Conservation (phyloP, 768 basidiomycete genomes). For the Boletus rufocinnamomeus region DNA sequence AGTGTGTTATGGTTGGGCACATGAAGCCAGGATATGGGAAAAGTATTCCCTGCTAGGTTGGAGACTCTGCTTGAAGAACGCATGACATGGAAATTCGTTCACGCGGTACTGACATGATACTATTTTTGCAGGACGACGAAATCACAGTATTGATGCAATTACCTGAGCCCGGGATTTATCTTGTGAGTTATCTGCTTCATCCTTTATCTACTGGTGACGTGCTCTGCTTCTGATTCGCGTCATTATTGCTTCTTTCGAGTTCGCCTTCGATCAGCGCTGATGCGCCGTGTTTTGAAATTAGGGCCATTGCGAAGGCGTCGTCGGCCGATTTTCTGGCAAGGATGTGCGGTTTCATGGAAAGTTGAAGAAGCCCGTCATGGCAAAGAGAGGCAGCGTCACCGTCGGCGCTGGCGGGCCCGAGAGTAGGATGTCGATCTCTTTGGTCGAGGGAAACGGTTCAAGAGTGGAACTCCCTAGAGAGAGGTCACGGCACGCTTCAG, state of each 20-base stretch:
- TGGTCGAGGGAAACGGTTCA: slow-evolving; percentile 14
- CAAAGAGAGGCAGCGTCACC: slow-evolving; percentile 51
- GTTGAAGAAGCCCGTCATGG: slow-evolving; percentile 79
- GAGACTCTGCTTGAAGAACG: background rate
- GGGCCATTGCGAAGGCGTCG: slow-evolving; percentile 89
- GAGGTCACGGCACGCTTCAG: slow-evolving; percentile 9
- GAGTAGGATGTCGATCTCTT: slow-evolving; percentile 21
- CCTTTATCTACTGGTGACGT: background rate
- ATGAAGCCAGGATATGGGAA: background rate
- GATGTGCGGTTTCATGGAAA: slow-evolving; percentile 71
- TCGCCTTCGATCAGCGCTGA: slow-evolving; percentile 3
- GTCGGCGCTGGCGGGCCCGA: slow-evolving; percentile 3
- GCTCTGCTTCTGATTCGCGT: background rate
- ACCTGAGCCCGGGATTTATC: slow-evolving; percentile 53
- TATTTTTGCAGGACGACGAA: slow-evolving; percentile 62
- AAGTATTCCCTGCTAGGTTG: background rate
- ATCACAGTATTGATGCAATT: slow-evolving; percentile 78
- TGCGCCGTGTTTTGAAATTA: slow-evolving; percentile 25
- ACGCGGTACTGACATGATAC: slow-evolving; percentile 11
- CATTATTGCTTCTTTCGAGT: background rate
- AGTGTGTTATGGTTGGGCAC: too few species aligned
- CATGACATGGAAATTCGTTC: background rate
- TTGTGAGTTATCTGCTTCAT: slow-evolving; percentile 50
- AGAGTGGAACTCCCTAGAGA: slow-evolving; percentile 4
- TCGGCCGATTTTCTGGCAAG: slow-evolving; percentile 66